Base-by-base conservation (phyloP, 2,329 filamentous ascomycete genomes). In the Epichloe typhina region DNA sequence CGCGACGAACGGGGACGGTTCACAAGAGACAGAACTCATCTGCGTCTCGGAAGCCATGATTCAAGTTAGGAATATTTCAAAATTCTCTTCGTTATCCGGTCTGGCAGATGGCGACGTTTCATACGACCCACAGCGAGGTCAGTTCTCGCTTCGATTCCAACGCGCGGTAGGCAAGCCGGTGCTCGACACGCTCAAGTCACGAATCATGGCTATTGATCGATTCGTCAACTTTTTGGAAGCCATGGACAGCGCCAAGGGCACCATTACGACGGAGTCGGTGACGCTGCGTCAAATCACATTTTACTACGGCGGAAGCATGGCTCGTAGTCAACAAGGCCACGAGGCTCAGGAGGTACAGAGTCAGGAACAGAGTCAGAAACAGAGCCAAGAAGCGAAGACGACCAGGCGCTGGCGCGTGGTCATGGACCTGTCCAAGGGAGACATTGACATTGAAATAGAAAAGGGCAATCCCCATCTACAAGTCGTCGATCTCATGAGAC, bases 171-270 rank as follows among this genome's bases (percentile, higher is more conserved):
- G 82, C 19, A 68, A 72, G 43, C 71, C 80, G 1, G 72, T 84
- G 13, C 64, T 88, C 4, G 71, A 75, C 4, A 68, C 72, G n/a
- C 71, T 89, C 19, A 70, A 73, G 54, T 70, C 74, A 47, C 75
- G 82, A 31, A 70, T 89, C 44, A 75, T 79, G 56, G 77, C 81
- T 12, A 77, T 93, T 52, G 80, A 86, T 59, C 78, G 83, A 19
- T 73, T 93, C 31, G 81, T 88, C 39, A 76, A 77, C 42, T 87
- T 86, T 59, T 72, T 88, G 26, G 76, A 81, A 43, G 80, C 83
- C 1, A 76, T 90, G 54, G 71, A 79, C 50, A 69, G 72, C 54
- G 72, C 77, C 56, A 69, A 71, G 45, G 72, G 72, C 15, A 72
- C 75, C 48, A 75, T 86, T 37, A 69, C 70, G 42, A 76, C 77